Evolutionary conservation across 1,284 basidiomycete genomes (phyloP).

Genomic region (Mycena sp.): DNA sequence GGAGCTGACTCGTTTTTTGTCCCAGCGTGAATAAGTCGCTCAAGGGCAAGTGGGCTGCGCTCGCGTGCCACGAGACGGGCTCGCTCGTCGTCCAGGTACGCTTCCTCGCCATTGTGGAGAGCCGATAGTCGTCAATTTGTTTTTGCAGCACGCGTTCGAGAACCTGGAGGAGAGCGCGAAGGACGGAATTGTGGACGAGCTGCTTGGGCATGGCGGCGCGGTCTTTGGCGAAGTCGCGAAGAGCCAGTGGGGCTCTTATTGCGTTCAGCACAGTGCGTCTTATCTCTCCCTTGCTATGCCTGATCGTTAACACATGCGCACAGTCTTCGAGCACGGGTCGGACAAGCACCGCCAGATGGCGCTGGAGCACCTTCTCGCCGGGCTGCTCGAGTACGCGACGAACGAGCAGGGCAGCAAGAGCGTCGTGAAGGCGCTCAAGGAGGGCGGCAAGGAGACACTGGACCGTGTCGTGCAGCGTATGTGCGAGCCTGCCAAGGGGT

Average conservation of each 20-base stretch:
- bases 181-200: conserved; percentile 81
- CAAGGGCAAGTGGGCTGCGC: conserved; percentile 85
- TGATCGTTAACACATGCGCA: background rate
- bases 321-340: conserved; percentile 84
- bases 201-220: conserved; percentile 72
- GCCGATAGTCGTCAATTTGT: background rate
- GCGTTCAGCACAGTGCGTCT: conserved; percentile 80
- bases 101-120: no score
- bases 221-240: conserved; percentile 82
- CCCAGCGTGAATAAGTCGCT: conserved; percentile 82
- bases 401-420: conserved; percentile 86
- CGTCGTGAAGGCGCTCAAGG: conserved; percentile 84
- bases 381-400: conserved; percentile 78
- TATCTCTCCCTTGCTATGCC: background rate
- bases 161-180: conserved; percentile 85
- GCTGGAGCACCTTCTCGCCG: conserved; percentile 74
- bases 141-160: conserved; percentile 80
- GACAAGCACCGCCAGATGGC: conserved; percentile 75
- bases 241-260: conserved; percentile 88
- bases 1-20: background rate
- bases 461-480: conserved; percentile 78
- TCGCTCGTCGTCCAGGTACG: conserved; percentile 82
- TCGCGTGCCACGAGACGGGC: conserved; percentile 89
- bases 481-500: conserved; percentile 86
- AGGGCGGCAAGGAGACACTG: conserved; percentile 77